These are phyloP conservation scores for Neopestalotiopsis sp. DNA, from an alignment of 2,329 filamentous ascomycete genomes.

Conservation along the genomic window DNA sequence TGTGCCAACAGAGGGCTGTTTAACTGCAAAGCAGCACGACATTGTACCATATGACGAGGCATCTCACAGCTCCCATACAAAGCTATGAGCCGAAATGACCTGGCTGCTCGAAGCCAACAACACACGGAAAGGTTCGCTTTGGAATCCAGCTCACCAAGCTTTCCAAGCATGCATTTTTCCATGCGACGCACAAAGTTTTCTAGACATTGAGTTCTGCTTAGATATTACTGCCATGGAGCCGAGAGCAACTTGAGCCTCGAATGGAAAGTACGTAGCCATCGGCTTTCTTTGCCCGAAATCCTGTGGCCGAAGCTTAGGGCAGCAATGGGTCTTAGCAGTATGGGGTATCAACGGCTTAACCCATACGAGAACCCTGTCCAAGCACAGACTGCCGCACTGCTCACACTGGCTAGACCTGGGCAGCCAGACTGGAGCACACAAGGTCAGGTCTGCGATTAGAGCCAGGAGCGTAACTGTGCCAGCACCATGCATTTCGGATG, in stretches of 20 bases:
- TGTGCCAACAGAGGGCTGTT: background rate
- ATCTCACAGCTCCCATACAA: background rate
- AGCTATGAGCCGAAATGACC: background rate
- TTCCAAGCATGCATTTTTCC: background rate
- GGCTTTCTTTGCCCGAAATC: background rate
- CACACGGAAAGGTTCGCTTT: background rate
- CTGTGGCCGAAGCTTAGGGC: slow-evolving; percentile 9
- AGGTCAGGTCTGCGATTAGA: background rate
- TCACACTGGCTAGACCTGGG: background rate
- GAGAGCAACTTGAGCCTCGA: background rate
- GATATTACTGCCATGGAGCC: background rate
- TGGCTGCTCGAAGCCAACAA: background rate
- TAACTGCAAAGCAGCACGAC: background rate
- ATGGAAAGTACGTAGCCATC: background rate
- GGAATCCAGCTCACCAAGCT: background rate
- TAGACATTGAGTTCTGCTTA: background rate
- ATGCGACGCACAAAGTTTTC: background rate
- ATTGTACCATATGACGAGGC: background rate
- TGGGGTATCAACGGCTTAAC: slow-evolving; percentile 16
- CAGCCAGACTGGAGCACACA: slow-evolving; percentile 1
- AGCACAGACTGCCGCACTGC: slow-evolving; percentile 5
- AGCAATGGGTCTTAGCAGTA: slow-evolving; percentile 12
- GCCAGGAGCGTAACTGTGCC: background rate
- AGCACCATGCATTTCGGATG: background rate
- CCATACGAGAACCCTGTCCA: slow-evolving; percentile 7